Evolutionary conservation across 225 moss, liverwort and hornwort species (phyloP), one percentile per base, ranked within the genome.

Genomic region (Takakia lepidozioides): DNA sequence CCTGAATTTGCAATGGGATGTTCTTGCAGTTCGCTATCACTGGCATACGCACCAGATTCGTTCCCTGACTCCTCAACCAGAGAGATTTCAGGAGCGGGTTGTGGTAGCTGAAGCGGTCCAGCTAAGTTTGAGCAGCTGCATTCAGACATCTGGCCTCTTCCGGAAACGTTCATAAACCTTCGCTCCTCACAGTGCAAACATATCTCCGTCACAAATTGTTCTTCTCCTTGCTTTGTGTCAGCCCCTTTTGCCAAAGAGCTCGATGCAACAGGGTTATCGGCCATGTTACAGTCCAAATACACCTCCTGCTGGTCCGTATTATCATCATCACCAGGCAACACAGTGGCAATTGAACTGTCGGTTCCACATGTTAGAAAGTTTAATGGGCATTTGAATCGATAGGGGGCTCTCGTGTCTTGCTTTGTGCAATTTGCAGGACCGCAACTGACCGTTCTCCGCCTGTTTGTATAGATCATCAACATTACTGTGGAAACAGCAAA

Each of bases 131-230:
- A n/a, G 15, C 25, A 27, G 15, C 16, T 11, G 21, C 51, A 46
- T 25, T 46, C 23, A 22, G 23, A 36, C 48, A 48, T 9, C 1
- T 46, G 65, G 27, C 28, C 61, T 34, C 55, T 63, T 27, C 58
- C 66, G 39, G 16, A 48, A 9, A n/a, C 19, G 7, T 13, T 49
- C 23, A 46, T 23, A 3, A 3, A 49, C 14, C 13, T 28, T 19
- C 35, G 26, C 27, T 51, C 29, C 47, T 77, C 53, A 34, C 72
- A 77, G 29, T 38, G 57, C 48, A 61, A 32, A 34, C 76, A 77
- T 65, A 61, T 61, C 17, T 27, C 53, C 3, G 58, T 8, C 15
- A 46, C 20, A 41, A 3, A 38, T 45, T 2, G 30, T 38, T 1
- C 15, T 53, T 10, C 19, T n/a, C n/a, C n/a, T n/a, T n/a, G n/a